These are phyloP conservation scores for Fusarium newnesense DNA, from an alignment of 2,329 filamentous ascomycete genomes.

Conservation along the genomic window DNA sequence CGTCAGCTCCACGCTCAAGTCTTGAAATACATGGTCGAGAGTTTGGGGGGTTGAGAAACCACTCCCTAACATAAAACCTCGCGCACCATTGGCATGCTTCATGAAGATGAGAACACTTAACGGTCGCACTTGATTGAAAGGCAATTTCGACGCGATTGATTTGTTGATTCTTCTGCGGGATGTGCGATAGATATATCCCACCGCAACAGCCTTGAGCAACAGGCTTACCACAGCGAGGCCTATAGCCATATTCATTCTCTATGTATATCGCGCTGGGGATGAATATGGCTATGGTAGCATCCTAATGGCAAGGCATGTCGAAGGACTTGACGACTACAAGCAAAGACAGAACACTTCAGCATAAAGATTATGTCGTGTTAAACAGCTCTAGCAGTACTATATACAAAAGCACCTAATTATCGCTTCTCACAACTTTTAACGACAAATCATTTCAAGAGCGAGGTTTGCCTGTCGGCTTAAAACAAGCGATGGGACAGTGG, in stretches of 20 bases:
- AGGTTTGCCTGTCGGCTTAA: not conserved
- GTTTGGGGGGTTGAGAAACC: slow-evolving; percentile 11
- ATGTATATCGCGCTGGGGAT: not conserved
- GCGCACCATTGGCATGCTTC: slow-evolving; percentile 12
- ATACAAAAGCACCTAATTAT: slow-evolving; percentile 27
- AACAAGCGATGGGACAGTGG: slow-evolving; percentile 4
- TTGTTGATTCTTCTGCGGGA: slow-evolving; percentile 34
- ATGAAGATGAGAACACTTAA: slow-evolving; percentile 30
- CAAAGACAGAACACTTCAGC: slow-evolving; percentile 11
- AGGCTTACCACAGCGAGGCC: slow-evolving; percentile 3
- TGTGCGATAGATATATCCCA: slow-evolving; percentile 43
- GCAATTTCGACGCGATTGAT: slow-evolving; percentile 37
- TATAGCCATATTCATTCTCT: not conserved
- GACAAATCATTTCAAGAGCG: slow-evolving; percentile 8
- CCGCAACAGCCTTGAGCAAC: slow-evolving; percentile 24
- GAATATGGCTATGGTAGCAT: slow-evolving; percentile 1
- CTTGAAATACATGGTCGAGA: slow-evolving; percentile 13
- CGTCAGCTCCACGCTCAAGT: slow-evolving; percentile 21
- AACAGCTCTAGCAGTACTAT: slow-evolving; percentile 25
- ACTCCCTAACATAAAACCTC: not conserved
- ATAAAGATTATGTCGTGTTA: slow-evolving; percentile 8
- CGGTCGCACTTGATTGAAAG: slow-evolving; percentile 38
- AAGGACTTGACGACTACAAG: slow-evolving; percentile 28
- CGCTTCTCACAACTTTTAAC: slow-evolving; percentile 14
- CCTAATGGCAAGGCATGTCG: slow-evolving; percentile 11